A percentile compares a stretch with the other conserved stretches of the same genome.
These are phyloP conservation scores for Claviceps sp. DNA, from an alignment of 2,329 filamentous ascomycete species.

Conservation along the genomic window DNA sequence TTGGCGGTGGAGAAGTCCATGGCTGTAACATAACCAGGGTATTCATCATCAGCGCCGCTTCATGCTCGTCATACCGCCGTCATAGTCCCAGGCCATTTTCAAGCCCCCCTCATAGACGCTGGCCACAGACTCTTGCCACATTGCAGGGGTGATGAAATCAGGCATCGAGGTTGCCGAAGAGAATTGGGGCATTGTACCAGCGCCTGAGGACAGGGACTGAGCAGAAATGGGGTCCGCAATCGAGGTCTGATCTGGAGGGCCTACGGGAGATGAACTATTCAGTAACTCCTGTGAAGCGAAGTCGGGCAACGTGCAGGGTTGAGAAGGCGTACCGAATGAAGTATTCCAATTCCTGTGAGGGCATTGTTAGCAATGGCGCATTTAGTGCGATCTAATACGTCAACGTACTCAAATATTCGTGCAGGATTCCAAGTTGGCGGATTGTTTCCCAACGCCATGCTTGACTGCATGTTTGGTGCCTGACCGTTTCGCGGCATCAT, in stretches of 20 bases:
- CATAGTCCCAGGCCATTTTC: slow-evolving; percentile 49
- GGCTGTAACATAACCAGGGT: background rate
- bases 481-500: slow-evolving; percentile 54
- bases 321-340: slow-evolving; percentile 64
- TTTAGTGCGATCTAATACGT: background rate
- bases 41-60: slow-evolving; percentile 14
- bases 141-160: slow-evolving; percentile 53
- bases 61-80: slow-evolving; percentile 20
- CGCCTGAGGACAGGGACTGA: slow-evolving; percentile 27
- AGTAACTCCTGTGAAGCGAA: slow-evolving; percentile 27
- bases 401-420: slow-evolving; percentile 75
- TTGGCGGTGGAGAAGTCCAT: background rate
- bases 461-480: slow-evolving; percentile 35
- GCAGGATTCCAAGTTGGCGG: slow-evolving; percentile 69
- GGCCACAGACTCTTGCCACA: slow-evolving; percentile 62
- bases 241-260: slow-evolving; percentile 38
- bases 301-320: slow-evolving; percentile 14
- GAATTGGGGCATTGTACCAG: slow-evolving; percentile 38
- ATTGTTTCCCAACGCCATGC: slow-evolving; percentile 51
- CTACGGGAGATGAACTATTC: slow-evolving; percentile 30
- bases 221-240: slow-evolving; percentile 38
- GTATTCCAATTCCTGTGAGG: slow-evolving; percentile 74
- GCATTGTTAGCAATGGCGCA: background rate
- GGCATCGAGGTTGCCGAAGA: slow-evolving; percentile 37
- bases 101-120: slow-evolving; percentile 54